Percentiles rank a stretch among this genome's conserved stretches.
Conservation (phyloP, 148 eudicot genomes). For the Pharnaceum exiguum region DNA sequence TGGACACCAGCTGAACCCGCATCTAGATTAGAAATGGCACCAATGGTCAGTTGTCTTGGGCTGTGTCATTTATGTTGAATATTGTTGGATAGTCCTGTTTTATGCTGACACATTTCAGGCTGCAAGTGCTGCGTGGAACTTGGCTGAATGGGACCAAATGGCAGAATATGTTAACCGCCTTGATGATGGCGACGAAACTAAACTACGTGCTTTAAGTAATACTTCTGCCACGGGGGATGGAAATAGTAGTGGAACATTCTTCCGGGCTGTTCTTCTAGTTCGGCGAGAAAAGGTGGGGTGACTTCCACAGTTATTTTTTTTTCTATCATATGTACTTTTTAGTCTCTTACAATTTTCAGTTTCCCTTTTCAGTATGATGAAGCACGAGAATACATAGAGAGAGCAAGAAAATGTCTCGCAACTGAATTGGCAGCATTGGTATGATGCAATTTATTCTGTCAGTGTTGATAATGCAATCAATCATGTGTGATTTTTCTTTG, state of each 20-base stretch:
- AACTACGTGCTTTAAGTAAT: constrained; percentile 70
- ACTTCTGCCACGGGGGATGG: constrained; percentile 88
- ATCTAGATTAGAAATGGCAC: constrained; percentile 96
- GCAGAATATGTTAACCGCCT: constrained; percentile 88
- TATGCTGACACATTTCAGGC: constrained; percentile 41
- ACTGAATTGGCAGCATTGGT: constrained; percentile 98
- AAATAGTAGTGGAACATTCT: constrained; percentile 88
- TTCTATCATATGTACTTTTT: not conserved
- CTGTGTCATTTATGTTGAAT: not conserved
- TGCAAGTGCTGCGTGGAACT: constrained; percentile 97
- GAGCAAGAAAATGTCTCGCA: constrained; percentile 94
- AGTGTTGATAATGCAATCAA: too few relatives aligned
- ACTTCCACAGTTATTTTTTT: not conserved
- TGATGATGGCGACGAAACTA: constrained; percentile 97
- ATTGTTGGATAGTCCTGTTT: not conserved
- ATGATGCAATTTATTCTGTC: too few relatives aligned
- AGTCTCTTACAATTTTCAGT: constrained; percentile 1
- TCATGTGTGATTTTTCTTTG: not conserved
- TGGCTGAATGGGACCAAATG: constrained; percentile 99
- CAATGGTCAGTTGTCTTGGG: constrained; percentile 53
- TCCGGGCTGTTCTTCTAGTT: constrained; percentile 86
- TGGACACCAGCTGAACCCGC: constrained; percentile 96
- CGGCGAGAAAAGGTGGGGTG: constrained; percentile 75
- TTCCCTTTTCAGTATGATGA: constrained; percentile 73
- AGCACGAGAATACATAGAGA: constrained; percentile 92